Percentiles rank a stretch among this genome's conserved stretches.
phyloP scores from a whole-genome alignment of 768 basidiomycete species.

The Mycena indigotica region DNA sequence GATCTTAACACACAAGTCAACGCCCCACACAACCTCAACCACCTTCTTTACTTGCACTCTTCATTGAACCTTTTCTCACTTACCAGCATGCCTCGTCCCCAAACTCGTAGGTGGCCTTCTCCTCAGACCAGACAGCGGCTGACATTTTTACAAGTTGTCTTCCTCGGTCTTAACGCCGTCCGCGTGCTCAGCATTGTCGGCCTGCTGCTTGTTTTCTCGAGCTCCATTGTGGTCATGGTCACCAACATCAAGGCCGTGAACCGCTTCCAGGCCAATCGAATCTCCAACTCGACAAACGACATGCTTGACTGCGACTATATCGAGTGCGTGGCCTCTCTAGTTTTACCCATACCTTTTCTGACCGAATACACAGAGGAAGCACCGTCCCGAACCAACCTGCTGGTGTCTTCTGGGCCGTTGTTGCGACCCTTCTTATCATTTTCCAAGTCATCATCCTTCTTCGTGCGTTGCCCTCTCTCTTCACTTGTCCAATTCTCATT shows the following conservation, averaged over 20 bases:
- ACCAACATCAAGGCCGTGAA: constrained; percentile 79
- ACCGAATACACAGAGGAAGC: constrained; percentile 65
- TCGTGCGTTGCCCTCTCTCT: constrained; percentile 38
- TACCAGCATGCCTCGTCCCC: constrained; percentile 16
- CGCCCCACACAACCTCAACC: neutral
- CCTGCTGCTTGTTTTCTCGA: constrained; percentile 79
- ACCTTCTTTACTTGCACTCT: neutral
- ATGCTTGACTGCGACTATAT: constrained; percentile 74
- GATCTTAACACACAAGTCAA: neutral
- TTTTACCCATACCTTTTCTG: neutral
- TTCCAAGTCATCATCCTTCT: constrained; percentile 78
- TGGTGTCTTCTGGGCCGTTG: constrained; percentile 89
- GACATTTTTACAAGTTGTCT: constrained; percentile 39
- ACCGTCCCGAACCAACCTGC: constrained; percentile 94
- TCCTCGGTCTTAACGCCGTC: constrained; percentile 77
- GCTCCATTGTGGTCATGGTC: constrained; percentile 72
- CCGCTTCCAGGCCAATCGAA: constrained; percentile 49
- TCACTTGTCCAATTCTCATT: neutral
- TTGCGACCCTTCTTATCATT: constrained; percentile 83
- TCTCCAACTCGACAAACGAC: constrained; percentile 33
- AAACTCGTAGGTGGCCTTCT: constrained; percentile 2
- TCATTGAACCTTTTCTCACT: neutral
- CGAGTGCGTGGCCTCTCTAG: constrained; percentile 50
- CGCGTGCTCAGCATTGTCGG: constrained; percentile 77
- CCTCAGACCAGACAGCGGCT: neutral